A percentile compares a stretch with the other conserved stretches of the same genome.
phyloP scores from a whole-genome alignment of 176 grass and related monocot genomes.

The Paspalum vaginatum region DNA sequence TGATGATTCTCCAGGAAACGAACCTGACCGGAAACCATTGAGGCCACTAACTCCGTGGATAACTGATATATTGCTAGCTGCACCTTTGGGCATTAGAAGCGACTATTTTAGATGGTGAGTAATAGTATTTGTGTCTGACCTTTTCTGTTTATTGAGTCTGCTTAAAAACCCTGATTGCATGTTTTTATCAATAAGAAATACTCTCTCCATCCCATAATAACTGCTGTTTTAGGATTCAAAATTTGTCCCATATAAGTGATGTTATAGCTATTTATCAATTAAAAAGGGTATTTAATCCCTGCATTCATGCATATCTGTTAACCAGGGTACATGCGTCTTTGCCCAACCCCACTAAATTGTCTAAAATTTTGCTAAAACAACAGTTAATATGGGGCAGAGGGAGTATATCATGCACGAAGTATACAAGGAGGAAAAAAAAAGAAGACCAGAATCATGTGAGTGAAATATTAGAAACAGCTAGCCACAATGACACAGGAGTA shows the following conservation, averaged over 20 bases:
- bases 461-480: neutral
- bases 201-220: too few species aligned
- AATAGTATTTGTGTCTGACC: conserved; percentile 21
- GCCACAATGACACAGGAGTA: conserved; percentile 8
- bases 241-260: too few species aligned
- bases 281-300: too few species aligned
- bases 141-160: conserved; percentile 14
- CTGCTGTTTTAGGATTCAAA: too few species aligned
- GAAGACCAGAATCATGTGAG: too few species aligned
- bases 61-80: conserved; percentile 90
- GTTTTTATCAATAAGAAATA: neutral
- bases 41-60: conserved; percentile 94
- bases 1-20: conserved; percentile 56
- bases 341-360: too few species aligned
- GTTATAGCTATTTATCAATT: too few species aligned
- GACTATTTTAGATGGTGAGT: conserved; percentile 99
- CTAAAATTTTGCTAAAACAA: too few species aligned
- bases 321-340: too few species aligned
- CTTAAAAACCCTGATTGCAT: neutral
- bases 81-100: conserved; percentile 97
- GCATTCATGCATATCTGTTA: too few species aligned
- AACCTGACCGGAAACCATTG: conserved; percentile 83
- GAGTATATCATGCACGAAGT: neutral
- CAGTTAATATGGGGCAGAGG: too few species aligned
- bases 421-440: too few species aligned